Evolutionary conservation across 1,284 basidiomycete species (phyloP).

Genomic region (Ganoderma resinaceum): DNA sequence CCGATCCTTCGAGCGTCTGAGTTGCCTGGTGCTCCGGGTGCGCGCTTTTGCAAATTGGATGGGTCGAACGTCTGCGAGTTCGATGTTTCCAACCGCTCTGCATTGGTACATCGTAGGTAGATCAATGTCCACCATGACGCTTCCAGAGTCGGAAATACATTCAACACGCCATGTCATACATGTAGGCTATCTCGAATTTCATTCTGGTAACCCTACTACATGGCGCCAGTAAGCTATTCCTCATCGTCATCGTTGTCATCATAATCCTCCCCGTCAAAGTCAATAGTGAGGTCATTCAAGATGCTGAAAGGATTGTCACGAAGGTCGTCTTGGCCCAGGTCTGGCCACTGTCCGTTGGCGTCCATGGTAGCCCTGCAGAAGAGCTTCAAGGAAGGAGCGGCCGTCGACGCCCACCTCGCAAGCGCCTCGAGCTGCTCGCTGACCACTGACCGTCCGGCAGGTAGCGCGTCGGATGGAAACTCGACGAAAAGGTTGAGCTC

Average conservation of each 20-base stretch:
- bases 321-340: neutral
- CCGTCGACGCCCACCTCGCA: neutral
- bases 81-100: no score
- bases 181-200: no score
- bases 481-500: neutral
- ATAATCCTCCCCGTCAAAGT: no score
- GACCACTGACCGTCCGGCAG: neutral
- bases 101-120: no score
- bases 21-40: no score
- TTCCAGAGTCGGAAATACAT: no score
- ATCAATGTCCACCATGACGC: no score
- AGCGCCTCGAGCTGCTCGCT: neutral
- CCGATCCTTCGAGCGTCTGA: no score
- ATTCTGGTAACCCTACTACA: no score
- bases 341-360: neutral
- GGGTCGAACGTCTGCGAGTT: no score
- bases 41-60: no score
- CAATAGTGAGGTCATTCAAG: neutral
- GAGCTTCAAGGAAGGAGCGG: neutral
- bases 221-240: neutral
- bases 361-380: neutral
- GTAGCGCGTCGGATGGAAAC: neutral
- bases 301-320: neutral
- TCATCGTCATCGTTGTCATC: neutral
- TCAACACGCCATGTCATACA: no score